phyloP scores from a whole-genome alignment of 208 protist genomes.

The Crithidia brevicula region DNA sequence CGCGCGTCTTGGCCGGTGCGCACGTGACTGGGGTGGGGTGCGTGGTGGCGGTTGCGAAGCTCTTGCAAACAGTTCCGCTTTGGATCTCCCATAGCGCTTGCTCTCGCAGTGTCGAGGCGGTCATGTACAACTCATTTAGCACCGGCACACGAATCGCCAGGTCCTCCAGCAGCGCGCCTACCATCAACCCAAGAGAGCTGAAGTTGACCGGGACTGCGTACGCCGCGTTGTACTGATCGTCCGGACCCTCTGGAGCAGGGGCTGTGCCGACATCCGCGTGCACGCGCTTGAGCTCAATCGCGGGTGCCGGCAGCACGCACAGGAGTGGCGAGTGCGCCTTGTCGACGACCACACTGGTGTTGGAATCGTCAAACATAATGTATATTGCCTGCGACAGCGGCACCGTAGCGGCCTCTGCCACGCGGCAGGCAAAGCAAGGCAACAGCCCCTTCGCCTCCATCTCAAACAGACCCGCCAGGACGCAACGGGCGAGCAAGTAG shows the following conservation, averaged over 20 bases:
- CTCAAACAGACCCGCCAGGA: constrained; percentile 51
- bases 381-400: constrained; percentile 49
- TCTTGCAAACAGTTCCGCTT: constrained; percentile 18
- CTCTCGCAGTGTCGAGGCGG: constrained; percentile 52
- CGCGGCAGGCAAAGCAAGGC: constrained; percentile 62
- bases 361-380: constrained; percentile 29
- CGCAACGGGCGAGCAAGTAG: constrained; percentile 41
- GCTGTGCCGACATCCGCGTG: constrained; percentile 20
- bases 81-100: constrained; percentile 45
- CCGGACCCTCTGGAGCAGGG: background rate
- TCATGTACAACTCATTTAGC: constrained; percentile 53
- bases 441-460: constrained; percentile 60
- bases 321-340: constrained; percentile 27
- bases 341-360: constrained; percentile 34
- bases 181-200: constrained; percentile 49
- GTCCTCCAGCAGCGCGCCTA: constrained; percentile 47
- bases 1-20: constrained; percentile 31
- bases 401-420: constrained; percentile 48
- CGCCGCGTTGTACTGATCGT: constrained; percentile 6
- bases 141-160: constrained; percentile 40
- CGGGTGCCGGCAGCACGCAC: constrained; percentile 55
- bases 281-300: constrained; percentile 63
- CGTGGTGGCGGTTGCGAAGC: constrained; percentile 37
- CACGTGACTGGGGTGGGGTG: constrained; percentile 37
- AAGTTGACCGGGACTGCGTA: constrained; percentile 38